Evolutionary conservation across 805 yeast species (phyloP), one percentile per base, ranked within the genome.

Genomic region (Saccharomycopsis schoenii): DNA sequence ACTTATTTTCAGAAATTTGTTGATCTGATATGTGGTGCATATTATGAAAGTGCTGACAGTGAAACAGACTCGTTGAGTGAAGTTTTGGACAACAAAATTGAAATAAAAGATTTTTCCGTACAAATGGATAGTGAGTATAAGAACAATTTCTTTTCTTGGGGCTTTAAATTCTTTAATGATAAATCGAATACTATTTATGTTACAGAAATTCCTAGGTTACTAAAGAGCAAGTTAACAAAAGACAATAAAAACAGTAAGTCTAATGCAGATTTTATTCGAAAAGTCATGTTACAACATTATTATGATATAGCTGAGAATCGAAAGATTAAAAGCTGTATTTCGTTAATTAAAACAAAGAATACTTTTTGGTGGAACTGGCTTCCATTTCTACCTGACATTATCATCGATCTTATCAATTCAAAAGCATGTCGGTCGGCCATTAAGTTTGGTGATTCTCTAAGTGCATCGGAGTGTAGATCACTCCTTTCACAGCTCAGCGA

Each of bases 351-450:
- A 19, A 42, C 36, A 17, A 19, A 43, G 19, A 25, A 41, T n/a
- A 58, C 60, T 17, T 56, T 65, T 9, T 79, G 82, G 83, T 75
- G 77, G 76, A 64, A 66, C 12, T 67, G 65, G 40, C 40, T 73
- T 0, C 70, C 74, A 25, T 70, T 75, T 36, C 70, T 86, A 59
- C 94, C 94, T 0, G 68, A 72, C 11, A 66, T 81, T 0, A 69
- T 84, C 2, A 63, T 77, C 1, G 85, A 85, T 24, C 65, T 78
- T 6, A 67, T 86, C 47, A 84, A 80, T 60, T 77, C 85, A 19
- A 78, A 76, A 60, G 89, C 96, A 0, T 89, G 96, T 66, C 73
- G 88, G 25, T 74, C 80, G 4, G 83, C 96, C 0, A 74, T 88
- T 2, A 87, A 78, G 84, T 88, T 89, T 73, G 96, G 96, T 0